Base-by-base conservation (phyloP, 768 basidiomycete genomes). In the Dentipellis sp. region DNA sequence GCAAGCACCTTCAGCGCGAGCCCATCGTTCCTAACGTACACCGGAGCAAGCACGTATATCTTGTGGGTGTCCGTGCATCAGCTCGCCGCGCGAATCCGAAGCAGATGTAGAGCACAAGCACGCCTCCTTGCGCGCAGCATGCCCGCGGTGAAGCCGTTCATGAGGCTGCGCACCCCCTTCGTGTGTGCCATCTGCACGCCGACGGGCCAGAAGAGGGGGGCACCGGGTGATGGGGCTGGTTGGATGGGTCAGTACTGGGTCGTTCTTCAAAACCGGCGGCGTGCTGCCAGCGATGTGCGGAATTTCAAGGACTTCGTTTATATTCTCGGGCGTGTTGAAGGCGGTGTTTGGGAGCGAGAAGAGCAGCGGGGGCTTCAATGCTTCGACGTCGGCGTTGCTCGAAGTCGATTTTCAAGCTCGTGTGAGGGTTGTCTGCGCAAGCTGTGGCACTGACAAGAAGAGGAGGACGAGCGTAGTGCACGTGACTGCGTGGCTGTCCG, bases 101-200 rank as follows among this genome's bases (percentile, higher is more conserved):
- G 16, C 1, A 38, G 16, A 19, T 17, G 19, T 19, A 17, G 21
- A 10, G 19, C 34, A 29, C 9, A 62, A 68, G 22, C 35, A 72
- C 69, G 58, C 61, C 58, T 70, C 69, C 58, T 72, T 72, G 67
- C 71, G 10, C 71, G 68, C 19, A 69, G 57, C 66, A 70, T 68
- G 56, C 69, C 69, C 46, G 71, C 70, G 11, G 65, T 66, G 45
- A 71, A 58, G 8, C 71, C 71, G 36, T 62, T 66, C 62, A 63
- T 63, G 12, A 72, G 61, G 57, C 70, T 70, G 36, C 54, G 29
- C 4, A 60, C 46, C 49, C 71, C 71, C 56, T 72, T 70, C 10
- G 53, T 63, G 40, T 66, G 70, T 6, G 65, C 64, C 69, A 71
- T 71, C 56, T 67, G 59, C 19, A 58, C 52, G n/a, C 68, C 69